A percentile compares a stretch with the other conserved stretches of the same genome.
Conservation (phyloP, 495 filamentous ascomycete species). For the Gamarada debralockiae region DNA sequence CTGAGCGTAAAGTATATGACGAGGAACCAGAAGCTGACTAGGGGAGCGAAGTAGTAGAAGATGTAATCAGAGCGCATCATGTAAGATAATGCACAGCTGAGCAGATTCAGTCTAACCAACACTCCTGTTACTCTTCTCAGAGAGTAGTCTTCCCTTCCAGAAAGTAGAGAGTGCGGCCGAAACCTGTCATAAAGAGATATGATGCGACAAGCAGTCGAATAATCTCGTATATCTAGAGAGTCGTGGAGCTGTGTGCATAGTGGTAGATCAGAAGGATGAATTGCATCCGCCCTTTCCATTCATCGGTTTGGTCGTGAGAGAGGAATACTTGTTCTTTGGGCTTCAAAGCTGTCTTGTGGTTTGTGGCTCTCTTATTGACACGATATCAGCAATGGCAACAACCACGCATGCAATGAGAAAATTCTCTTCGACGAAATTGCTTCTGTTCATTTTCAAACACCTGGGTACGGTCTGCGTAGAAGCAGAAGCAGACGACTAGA, state of each 20-base stretch:
- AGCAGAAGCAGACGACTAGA: conserved; percentile 45
- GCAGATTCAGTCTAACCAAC: conserved; percentile 51
- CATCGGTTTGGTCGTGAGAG: conserved; percentile 51
- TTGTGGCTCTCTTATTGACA: conserved; percentile 29
- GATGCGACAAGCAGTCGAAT: conserved; percentile 52
- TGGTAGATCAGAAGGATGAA: conserved; percentile 53
- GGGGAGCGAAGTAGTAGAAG: conserved; percentile 57
- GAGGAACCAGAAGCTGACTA: conserved; percentile 59
- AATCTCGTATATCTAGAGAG: conserved; percentile 48
- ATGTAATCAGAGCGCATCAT: conserved; percentile 54
- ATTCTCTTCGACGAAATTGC: conserved; percentile 37
- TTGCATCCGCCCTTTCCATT: conserved; percentile 67
- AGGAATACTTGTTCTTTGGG: conserved; percentile 36
- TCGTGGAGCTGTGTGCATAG: conserved; percentile 48
- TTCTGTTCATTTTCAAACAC: conserved; percentile 55
- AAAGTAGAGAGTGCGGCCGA: conserved; percentile 55
- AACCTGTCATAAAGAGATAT: conserved; percentile 60
- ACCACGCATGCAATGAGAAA: conserved; percentile 31
- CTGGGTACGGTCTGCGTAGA: conserved; percentile 51
- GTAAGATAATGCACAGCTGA: conserved; percentile 49
- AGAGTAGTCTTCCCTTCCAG: conserved; percentile 52
- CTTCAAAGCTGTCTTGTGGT: neutral
- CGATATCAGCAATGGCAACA: conserved; percentile 33
- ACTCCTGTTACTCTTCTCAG: conserved; percentile 42
- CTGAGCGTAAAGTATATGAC: conserved; percentile 48